A percentile compares a stretch with the other conserved stretches of the same genome.
phyloP scores from a whole-genome alignment of 2,329 filamentous ascomycete genomes.

The Metarhizium rileyi region DNA sequence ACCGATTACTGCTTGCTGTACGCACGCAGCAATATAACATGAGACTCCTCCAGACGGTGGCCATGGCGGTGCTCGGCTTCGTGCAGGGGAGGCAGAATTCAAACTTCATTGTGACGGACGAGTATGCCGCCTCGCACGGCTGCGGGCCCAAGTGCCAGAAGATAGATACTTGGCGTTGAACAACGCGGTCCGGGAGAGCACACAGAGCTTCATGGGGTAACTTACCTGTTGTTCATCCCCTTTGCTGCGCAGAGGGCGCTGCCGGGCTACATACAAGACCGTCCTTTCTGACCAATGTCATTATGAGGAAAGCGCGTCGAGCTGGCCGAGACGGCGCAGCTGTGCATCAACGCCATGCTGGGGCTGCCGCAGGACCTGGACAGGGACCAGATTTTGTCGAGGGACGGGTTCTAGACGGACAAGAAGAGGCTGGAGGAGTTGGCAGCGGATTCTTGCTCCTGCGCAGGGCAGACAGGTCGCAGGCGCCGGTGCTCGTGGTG shows the following conservation, averaged over 20 bases:
- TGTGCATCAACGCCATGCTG: constrained; percentile 8
- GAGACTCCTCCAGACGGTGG: no score
- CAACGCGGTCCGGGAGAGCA: no score
- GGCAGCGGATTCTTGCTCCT: constrained; percentile 4
- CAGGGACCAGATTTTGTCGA: background rate
- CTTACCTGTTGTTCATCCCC: constrained; percentile 5
- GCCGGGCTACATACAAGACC: background rate
- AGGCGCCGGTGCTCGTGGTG: constrained; percentile 9
- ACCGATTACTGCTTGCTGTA: no score
- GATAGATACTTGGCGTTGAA: no score
- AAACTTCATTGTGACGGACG: constrained; percentile 3
- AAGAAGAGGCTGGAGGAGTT: background rate
- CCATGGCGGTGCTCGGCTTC: constrained; percentile 1
- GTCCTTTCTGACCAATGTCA: background rate
- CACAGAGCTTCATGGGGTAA: constrained; percentile 1
- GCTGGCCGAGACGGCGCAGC: constrained; percentile 3
- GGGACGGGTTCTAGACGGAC: background rate
- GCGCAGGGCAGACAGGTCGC: constrained; percentile 5
- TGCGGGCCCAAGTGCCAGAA: constrained; percentile 6
- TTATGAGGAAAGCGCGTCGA: constrained; percentile 3
- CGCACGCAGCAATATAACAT: no score
- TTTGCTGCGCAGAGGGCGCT: constrained; percentile 1
- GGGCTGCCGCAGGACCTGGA: constrained; percentile 1
- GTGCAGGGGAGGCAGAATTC: background rate
- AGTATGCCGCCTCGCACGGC: constrained; percentile 2